Percentiles rank a stretch among this genome's conserved stretches.
Conservation (phyloP, 106 monocot genomes). For the Dendrobium huoshanense region DNA sequence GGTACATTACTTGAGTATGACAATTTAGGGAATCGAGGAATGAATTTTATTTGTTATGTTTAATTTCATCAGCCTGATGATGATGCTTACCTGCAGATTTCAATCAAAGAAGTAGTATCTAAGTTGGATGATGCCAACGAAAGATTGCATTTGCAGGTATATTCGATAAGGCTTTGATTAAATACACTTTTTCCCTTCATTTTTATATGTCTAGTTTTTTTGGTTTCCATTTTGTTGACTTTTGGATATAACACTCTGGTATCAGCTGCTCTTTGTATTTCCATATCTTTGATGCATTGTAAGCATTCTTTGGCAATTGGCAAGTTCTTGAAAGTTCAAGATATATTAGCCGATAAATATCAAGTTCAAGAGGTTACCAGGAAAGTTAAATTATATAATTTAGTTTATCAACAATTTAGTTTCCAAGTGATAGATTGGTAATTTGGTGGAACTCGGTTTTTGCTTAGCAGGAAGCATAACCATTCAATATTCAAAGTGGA, state of each 20-base stretch:
- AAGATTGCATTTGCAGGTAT: background rate
- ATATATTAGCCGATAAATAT: too few relatives aligned
- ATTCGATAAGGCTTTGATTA: background rate
- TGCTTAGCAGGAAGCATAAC: background rate
- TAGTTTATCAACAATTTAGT: background rate
- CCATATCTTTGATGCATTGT: too few relatives aligned
- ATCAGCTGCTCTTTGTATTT: too few relatives aligned
- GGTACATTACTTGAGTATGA: background rate
- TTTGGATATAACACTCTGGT: background rate
- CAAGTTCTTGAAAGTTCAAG: too few relatives aligned
- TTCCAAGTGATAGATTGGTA: background rate
- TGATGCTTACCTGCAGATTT: background rate
- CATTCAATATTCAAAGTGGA: background rate
- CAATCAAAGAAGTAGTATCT: conserved; percentile 1
- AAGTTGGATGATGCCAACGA: background rate
- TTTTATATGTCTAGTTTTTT: background rate
- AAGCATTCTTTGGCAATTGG: too few relatives aligned
- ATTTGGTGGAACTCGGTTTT: background rate
- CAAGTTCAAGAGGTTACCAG: too few relatives aligned
- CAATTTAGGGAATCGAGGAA: background rate
- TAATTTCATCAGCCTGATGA: too few relatives aligned
- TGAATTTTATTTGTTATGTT: background rate
- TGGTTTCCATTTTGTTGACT: background rate
- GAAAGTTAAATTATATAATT: background rate
- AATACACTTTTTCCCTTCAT: background rate